These are phyloP conservation scores for Hemileccinum hortonii DNA, from an alignment of 1,284 basidiomycete species.

Conservation along the genomic window DNA sequence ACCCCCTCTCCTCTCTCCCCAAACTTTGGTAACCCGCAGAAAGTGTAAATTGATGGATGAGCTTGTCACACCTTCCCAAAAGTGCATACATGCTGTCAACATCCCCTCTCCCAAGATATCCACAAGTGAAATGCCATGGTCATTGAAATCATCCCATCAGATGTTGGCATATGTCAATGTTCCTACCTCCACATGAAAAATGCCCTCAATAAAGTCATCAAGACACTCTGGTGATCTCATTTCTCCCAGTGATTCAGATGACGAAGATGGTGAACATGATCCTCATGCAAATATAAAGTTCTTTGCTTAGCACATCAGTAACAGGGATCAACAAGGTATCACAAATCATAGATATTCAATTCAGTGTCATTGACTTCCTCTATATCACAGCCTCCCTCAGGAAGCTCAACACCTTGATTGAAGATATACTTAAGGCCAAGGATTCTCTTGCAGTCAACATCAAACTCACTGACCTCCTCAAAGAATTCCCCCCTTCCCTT, in stretches of 20 bases:
- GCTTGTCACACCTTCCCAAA: constrained; percentile 49
- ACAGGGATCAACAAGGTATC: constrained; percentile 72
- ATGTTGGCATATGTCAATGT: constrained; percentile 60
- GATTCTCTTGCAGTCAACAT: constrained; percentile 73
- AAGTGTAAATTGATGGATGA: constrained; percentile 50
- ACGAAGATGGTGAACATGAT: constrained; percentile 39
- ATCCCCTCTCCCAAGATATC: constrained; percentile 11
- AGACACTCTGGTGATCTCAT: constrained; percentile 25
- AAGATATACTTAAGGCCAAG: constrained; percentile 89
- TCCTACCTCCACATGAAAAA: constrained; percentile 48
- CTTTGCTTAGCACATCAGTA: constrained; percentile 62
- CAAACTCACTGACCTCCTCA: constrained; percentile 52
- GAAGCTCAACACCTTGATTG: constrained; percentile 69
- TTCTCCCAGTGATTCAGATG: constrained; percentile 51
- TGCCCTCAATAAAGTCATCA: constrained; percentile 33
- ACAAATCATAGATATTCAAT: neutral
- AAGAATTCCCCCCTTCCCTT: constrained; percentile 65
- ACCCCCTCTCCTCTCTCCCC: constrained; percentile 38
- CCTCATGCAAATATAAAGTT: constrained; percentile 39
- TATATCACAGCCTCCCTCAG: constrained; percentile 59
- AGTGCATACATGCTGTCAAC: constrained; percentile 42
- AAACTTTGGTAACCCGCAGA: constrained; percentile 43
- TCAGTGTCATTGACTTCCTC: constrained; percentile 3
- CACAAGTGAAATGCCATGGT: constrained; percentile 24
- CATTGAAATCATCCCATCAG: constrained; percentile 37